A percentile compares a stretch with the other conserved stretches of the same genome.
phyloP scores from a whole-genome alignment of 345 rosid species.

The Eucalyptus dawsonii region DNA sequence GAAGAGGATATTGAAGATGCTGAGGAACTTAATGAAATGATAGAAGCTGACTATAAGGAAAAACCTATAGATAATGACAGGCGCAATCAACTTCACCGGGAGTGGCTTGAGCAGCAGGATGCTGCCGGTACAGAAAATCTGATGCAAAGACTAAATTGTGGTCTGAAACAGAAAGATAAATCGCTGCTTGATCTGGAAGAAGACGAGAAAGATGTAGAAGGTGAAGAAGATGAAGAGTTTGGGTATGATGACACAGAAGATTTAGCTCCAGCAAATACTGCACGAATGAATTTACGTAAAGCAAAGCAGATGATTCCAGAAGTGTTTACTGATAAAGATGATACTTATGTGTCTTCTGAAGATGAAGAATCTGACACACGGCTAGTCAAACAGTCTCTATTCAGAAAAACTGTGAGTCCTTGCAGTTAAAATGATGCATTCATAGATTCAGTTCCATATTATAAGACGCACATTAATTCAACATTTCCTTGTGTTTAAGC shows the following conservation, averaged over 20 bases:
- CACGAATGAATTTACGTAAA: constrained; percentile 51
- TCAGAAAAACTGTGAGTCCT: constrained; percentile 55
- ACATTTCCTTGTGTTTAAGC: not conserved
- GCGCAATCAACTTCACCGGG: constrained; percentile 85
- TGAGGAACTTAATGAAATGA: constrained; percentile 66
- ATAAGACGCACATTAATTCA: not conserved
- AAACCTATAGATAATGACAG: constrained; percentile 53
- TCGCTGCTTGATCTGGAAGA: constrained; percentile 32
- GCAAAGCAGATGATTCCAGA: constrained; percentile 81
- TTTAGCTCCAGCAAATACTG: constrained; percentile 19
- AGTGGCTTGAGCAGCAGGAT: constrained; percentile 89
- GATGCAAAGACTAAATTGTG: constrained; percentile 57
- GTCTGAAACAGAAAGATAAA: constrained; percentile 25
- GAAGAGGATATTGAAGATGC: constrained; percentile 47
- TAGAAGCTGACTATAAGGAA: constrained; percentile 65
- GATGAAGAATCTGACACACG: constrained; percentile 71
- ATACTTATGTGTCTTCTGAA: constrained; percentile 68
- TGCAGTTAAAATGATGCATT: not conserved
- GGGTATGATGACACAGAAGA: constrained; percentile 33
- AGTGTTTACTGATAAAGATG: constrained; percentile 84
- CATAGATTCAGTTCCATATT: not conserved
- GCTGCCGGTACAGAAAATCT: constrained; percentile 75
- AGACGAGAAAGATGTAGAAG: constrained; percentile 25
- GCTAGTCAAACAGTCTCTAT: constrained; percentile 26
- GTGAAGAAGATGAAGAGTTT: constrained; percentile 21